A percentile compares a stretch with the other conserved stretches of the same genome.
Evolutionary conservation across 176 grass and related monocot genomes (phyloP).

Genomic region (Urochloa ruziziensis): DNA sequence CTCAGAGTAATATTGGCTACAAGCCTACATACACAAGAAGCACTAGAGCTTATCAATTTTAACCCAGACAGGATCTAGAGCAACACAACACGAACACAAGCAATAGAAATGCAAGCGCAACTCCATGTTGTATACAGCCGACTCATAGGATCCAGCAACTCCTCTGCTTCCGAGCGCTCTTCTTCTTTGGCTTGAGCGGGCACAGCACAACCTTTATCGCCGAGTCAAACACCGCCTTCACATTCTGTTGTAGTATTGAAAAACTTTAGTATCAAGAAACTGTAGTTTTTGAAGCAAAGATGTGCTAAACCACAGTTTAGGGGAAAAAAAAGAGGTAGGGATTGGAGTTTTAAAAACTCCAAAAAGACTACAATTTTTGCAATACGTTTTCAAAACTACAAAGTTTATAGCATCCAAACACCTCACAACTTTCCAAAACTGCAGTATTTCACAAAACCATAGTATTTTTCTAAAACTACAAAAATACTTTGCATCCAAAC

Average conservation of each 20-base stretch:
- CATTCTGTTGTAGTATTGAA: constrained; percentile 49
- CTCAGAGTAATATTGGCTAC: neutral
- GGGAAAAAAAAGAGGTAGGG: no score
- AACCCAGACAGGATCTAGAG: neutral
- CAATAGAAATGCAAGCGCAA: neutral
- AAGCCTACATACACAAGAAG: neutral
- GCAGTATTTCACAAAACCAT: no score
- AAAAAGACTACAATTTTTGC: no score
- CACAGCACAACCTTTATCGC: constrained; percentile 73
- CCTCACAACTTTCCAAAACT: no score
- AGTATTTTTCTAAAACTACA: no score
- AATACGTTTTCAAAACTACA: no score
- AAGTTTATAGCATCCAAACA: no score
- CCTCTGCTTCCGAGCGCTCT: constrained; percentile 47
- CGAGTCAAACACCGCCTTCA: constrained; percentile 71
- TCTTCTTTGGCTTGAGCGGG: constrained; percentile 73
- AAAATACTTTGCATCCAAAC: no score
- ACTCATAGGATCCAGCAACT: constrained; percentile 70
- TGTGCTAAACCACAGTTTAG: no score
- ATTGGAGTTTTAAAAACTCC: no score
- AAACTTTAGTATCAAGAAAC: no score
- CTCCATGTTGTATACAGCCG: neutral
- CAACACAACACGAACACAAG: neutral
- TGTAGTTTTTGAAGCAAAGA: no score
- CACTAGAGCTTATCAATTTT: neutral